Conservation (phyloP, 116 monocot genomes). For the Phalaenopsis hybrid region DNA sequence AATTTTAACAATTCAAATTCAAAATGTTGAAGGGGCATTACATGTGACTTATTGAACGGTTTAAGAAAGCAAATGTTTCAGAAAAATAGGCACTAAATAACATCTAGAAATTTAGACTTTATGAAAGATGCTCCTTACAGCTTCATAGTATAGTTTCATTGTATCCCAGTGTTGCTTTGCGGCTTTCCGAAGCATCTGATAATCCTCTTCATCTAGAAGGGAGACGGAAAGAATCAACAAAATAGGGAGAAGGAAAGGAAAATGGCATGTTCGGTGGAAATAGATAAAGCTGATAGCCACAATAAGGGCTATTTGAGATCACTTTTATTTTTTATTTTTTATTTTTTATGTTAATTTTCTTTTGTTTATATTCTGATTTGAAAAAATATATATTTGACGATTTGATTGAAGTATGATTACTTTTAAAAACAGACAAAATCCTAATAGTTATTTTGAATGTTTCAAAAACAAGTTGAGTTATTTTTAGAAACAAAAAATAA, state of each 20-base stretch:
- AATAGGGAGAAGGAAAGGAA: background rate
- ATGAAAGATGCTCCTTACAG: constrained; percentile 38
- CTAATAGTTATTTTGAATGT: too few species aligned
- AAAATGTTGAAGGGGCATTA: background rate
- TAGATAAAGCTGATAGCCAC: background rate
- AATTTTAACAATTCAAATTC: constrained; percentile 4
- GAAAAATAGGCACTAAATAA: background rate
- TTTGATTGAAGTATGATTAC: too few species aligned
- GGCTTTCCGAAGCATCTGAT: constrained; percentile 42
- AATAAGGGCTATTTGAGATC: background rate
- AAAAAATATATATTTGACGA: too few species aligned
- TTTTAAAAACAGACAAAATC: too few species aligned
- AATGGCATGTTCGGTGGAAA: background rate
- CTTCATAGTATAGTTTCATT: constrained; percentile 72
- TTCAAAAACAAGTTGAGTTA: too few species aligned
- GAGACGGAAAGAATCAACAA: constrained; percentile 9
- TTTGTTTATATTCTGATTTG: too few species aligned
- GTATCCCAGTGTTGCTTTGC: constrained; percentile 64
- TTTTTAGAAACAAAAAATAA: too few species aligned
- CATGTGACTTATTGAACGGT: background rate
- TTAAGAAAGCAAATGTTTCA: background rate
- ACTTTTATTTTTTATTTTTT: too few species aligned
- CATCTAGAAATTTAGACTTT: background rate
- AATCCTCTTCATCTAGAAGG: constrained; percentile 41
- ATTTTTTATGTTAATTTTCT: too few species aligned